A percentile compares a stretch with the other conserved stretches of the same genome.
phyloP scores from a whole-genome alignment of 257 asterid genomes.

The Solanum lycopersicoides region DNA sequence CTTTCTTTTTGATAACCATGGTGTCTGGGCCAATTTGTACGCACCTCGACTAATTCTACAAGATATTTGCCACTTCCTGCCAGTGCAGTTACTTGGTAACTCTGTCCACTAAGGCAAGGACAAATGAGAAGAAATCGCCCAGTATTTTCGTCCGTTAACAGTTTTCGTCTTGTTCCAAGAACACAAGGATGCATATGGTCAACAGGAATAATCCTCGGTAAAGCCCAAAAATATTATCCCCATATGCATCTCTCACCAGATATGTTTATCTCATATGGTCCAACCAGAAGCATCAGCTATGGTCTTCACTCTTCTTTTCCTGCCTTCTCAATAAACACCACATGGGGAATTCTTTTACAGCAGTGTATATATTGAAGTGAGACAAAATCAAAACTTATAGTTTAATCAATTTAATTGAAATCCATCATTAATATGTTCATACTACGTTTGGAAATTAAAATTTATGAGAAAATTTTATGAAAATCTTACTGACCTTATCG shows the following conservation, averaged over 20 bases:
- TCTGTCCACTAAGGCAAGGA: not conserved
- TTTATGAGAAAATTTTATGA: not conserved
- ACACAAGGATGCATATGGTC: not conserved
- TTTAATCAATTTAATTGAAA: not conserved
- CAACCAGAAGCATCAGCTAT: not conserved
- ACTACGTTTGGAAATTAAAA: not conserved
- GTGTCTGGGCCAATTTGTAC: not conserved
- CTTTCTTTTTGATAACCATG: not conserved
- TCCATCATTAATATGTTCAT: not conserved
- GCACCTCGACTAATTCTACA: not conserved
- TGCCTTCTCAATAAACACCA: not conserved
- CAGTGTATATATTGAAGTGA: not conserved
- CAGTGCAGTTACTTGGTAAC: not conserved
- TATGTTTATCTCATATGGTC: not conserved
- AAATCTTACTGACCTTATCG: slow-evolving; percentile 25
- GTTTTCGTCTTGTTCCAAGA: not conserved
- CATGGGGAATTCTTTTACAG: not conserved
- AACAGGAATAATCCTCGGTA: not conserved
- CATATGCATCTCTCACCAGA: not conserved
- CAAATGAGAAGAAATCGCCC: not conserved
- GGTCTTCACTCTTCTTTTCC: not conserved
- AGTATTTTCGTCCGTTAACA: not conserved
- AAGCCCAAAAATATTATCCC: not conserved
- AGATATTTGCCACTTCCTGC: not conserved
- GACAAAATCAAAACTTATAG: not conserved